Evolutionary conservation across 2,329 filamentous ascomycete species (phyloP).

Genomic region (Rhynchosporium agropyri): DNA sequence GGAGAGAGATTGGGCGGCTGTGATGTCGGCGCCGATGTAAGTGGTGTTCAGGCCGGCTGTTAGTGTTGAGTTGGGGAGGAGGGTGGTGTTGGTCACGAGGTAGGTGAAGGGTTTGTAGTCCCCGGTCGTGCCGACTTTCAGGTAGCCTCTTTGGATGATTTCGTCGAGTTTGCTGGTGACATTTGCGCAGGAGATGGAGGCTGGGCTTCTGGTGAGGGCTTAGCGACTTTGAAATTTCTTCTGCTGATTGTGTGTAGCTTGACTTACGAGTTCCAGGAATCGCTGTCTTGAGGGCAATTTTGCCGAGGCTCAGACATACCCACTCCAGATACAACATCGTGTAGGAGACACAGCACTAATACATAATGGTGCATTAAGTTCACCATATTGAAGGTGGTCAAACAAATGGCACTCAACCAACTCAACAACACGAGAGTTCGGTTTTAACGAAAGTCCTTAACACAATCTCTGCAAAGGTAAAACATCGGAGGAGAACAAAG

Average conservation of each 20-base stretch:
- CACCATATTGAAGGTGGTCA: background rate
- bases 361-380: background rate
- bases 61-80: slow-evolving; percentile 11
- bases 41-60: slow-evolving; percentile 15
- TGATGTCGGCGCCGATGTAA: slow-evolving; percentile 19
- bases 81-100: slow-evolving; percentile 12
- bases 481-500: no score
- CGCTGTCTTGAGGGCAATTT: background rate
- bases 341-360: background rate
- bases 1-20: slow-evolving; percentile 10
- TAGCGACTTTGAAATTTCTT: background rate
- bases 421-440: no score
- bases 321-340: background rate
- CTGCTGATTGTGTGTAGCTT: background rate
- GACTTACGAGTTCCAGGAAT: slow-evolving; percentile 10
- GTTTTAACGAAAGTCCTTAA: no score
- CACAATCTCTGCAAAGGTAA: no score
- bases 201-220: background rate
- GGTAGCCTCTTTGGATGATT: slow-evolving; percentile 14
- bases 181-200: background rate
- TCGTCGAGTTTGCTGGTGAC: slow-evolving; percentile 11
- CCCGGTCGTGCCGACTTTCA: slow-evolving; percentile 16
- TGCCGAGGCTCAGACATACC: background rate
- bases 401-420: background rate
- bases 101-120: slow-evolving; percentile 21